Evolutionary conservation across 2,329 filamentous ascomycete genomes (phyloP).

Genomic region (Aspergillus sp.): DNA sequence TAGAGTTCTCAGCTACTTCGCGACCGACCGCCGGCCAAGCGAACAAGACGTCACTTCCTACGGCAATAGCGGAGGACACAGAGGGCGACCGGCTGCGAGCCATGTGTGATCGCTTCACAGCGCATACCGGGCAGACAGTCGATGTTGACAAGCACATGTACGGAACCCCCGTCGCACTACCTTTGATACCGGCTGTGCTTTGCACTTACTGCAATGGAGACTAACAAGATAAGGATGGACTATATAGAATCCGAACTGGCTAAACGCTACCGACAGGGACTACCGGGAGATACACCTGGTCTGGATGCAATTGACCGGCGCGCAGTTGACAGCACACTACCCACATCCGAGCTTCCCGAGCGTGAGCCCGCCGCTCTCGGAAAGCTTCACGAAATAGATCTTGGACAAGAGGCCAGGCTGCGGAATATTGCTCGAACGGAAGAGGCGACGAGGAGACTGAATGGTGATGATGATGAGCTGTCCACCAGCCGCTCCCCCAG

Average conservation of each 20-base stretch:
- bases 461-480: slow-evolving; percentile 30
- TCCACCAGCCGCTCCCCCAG: slow-evolving; percentile 31
- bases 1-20: slow-evolving; percentile 49
- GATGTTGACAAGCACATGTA: slow-evolving; percentile 69
- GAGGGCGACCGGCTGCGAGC: slow-evolving; percentile 43
- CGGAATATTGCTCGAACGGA: slow-evolving; percentile 51
- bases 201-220: slow-evolving; percentile 30
- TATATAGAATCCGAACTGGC: slow-evolving; percentile 71
- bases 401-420: slow-evolving; percentile 52
- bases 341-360: slow-evolving; percentile 34
- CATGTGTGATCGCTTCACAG: slow-evolving; percentile 59
- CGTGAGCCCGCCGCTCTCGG: slow-evolving; percentile 58
- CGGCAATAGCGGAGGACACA: slow-evolving; percentile 34
- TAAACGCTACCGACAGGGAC: slow-evolving; percentile 50
- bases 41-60: slow-evolving; percentile 23
- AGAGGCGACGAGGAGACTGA: slow-evolving; percentile 50
- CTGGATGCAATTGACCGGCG: slow-evolving; percentile 13
- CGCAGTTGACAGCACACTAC: slow-evolving; percentile 19
- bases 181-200: slow-evolving; percentile 1
- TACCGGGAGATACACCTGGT: slow-evolving; percentile 22
- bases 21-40: slow-evolving; percentile 26
- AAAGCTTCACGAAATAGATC: slow-evolving; percentile 62
- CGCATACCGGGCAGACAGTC: slow-evolving; percentile 61
- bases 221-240: slow-evolving; percentile 68
- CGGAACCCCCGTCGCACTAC: slow-evolving; percentile 40